These are phyloP conservation scores for Plasmodium coatneyi DNA, from an alignment of 169 alveolate genomes.

Conservation along the genomic window DNA sequence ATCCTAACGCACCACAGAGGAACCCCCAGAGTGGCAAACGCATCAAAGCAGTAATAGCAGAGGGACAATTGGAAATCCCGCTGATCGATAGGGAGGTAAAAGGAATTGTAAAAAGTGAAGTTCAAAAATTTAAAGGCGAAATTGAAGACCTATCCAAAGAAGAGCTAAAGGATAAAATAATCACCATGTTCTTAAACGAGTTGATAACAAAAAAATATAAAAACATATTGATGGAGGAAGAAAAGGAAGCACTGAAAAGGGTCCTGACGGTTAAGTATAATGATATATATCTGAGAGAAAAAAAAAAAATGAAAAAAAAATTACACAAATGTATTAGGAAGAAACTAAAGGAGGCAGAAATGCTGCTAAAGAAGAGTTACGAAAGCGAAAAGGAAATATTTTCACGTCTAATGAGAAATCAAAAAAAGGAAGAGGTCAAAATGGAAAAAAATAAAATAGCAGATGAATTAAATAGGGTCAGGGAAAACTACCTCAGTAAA, in stretches of 20 bases:
- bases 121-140: conserved; percentile 4
- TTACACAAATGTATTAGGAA: conserved; percentile 20
- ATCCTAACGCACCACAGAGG: not conserved
- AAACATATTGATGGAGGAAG: conserved; percentile 57
- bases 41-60: not conserved
- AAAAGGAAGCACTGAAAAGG: conserved; percentile 35
- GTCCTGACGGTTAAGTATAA: conserved; percentile 49
- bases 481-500: conserved; percentile 50
- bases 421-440: conserved; percentile 35
- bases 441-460: conserved; percentile 34
- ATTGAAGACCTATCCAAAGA: conserved; percentile 11
- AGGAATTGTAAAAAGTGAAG: not conserved
- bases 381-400: conserved; percentile 46
- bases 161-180: conserved; percentile 44
- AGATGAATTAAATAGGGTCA: conserved; percentile 1
- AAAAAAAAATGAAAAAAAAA: conserved; percentile 47
- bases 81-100: not conserved
- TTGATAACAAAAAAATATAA: conserved; percentile 26
- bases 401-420: conserved; percentile 2
- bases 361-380: conserved; percentile 24
- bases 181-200: conserved; percentile 41
- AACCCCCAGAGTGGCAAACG: not conserved
- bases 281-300: conserved; percentile 9
- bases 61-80: not conserved
- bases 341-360: conserved; percentile 47